These are phyloP conservation scores for Termitomyces sp. DNA, from an alignment of 768 basidiomycete species.

Conservation along the genomic window DNA sequence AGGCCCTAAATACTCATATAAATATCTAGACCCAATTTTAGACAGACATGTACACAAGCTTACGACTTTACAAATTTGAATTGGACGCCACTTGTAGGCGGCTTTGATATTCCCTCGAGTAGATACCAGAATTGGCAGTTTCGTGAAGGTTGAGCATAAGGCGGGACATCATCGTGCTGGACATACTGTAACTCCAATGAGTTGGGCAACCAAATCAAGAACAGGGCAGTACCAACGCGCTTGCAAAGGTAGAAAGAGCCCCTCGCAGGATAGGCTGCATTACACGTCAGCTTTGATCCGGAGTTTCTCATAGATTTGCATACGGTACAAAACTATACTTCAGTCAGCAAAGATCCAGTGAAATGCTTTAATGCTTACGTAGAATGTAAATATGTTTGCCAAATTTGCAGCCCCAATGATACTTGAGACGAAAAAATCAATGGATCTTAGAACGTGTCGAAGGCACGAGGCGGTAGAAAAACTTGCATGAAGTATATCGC, in stretches of 20 bases:
- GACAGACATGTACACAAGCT: no score
- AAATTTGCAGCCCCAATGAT: not conserved
- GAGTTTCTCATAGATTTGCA: not conserved
- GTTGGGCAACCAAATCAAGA: not conserved
- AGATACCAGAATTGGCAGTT: not conserved
- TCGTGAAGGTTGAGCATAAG: slow-evolving; percentile 11
- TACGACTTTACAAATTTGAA: not conserved
- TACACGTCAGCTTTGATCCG: not conserved
- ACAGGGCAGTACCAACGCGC: not conserved
- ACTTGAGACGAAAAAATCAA: not conserved
- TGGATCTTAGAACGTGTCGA: not conserved
- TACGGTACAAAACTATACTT: not conserved
- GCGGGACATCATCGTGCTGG: slow-evolving; percentile 10
- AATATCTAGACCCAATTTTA: not conserved
- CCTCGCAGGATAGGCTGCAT: not conserved
- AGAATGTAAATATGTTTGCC: not conserved
- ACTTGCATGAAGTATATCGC: slow-evolving; percentile 1
- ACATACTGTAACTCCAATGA: not conserved
- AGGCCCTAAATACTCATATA: not conserved
- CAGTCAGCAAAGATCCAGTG: not conserved
- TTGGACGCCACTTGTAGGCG: not conserved
- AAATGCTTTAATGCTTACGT: not conserved
- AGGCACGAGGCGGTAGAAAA: not conserved
- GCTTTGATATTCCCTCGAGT: not conserved
- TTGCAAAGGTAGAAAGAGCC: not conserved